Evolutionary conservation across 306 rosid species (phyloP).

Genomic region (Rubus idaeus): DNA sequence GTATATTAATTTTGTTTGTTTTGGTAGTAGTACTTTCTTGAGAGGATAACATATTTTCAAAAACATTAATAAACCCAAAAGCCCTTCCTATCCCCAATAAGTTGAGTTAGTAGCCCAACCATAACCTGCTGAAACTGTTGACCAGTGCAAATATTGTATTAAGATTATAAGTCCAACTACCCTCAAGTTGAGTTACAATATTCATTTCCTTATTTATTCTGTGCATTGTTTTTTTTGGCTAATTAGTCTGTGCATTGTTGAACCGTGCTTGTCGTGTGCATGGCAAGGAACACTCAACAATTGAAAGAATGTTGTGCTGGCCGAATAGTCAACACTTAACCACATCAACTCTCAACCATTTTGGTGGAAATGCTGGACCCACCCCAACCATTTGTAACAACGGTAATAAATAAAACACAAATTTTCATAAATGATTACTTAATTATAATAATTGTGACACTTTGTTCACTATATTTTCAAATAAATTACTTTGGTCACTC

Average conservation of each 20-base stretch:
- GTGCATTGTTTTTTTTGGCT: neutral
- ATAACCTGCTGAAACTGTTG: neutral
- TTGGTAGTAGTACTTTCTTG: too few species aligned
- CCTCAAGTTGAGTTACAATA: neutral
- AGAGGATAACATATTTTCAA: too few species aligned
- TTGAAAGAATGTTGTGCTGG: neutral
- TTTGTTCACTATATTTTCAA: too few species aligned
- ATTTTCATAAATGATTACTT: too few species aligned
- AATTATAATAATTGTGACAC: too few species aligned
- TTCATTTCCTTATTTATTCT: neutral
- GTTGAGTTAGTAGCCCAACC: neutral
- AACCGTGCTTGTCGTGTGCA: neutral
- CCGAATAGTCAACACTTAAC: neutral
- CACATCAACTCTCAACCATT: neutral
- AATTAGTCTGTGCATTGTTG: neutral
- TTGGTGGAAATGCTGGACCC: conserved; percentile 3
- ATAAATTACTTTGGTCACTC: too few species aligned
- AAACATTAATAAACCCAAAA: too few species aligned
- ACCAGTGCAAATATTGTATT: neutral
- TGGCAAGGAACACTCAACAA: neutral
- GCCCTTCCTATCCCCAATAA: too few species aligned
- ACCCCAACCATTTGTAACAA: neutral
- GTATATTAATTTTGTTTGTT: too few species aligned
- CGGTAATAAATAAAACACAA: neutral
- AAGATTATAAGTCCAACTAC: neutral